Base-by-base conservation (phyloP, 805 yeast genomes). In the Barnettozyma sucrosica region DNA sequence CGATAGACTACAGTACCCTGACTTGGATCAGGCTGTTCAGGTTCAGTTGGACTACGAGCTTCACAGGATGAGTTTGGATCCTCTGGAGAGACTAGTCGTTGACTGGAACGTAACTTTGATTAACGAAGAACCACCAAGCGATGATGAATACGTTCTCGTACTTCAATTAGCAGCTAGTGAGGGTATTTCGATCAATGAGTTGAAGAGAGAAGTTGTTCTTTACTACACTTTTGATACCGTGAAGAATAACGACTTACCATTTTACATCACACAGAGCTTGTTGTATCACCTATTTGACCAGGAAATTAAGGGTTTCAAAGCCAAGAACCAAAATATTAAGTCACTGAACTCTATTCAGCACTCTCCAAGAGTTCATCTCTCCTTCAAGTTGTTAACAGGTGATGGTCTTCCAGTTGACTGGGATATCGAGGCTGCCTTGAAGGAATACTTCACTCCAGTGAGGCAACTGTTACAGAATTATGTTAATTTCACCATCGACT, bases 301-400 rank as follows among this genome's bases (percentile, higher is more conserved):
- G 9, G 83, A 78, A 46, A 51, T 70, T 43, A 59, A 59, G 11
- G 48, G 62, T 24, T 57, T 71, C 40, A 49, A 44, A 38, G 44
- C 33, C 8, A 45, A 45, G 18, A 50, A 48, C 7, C 54, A 51
- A 41, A 44, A 53, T 11, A 20, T 3, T 1, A 56, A 54, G 38
- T 50, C 58, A 19, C 57, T 63, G 47, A 59, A 51, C n/a, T 59
- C 71, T 0, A 55, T 70, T 18, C 55, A 63, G 9, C 69, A 71
- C 50, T 61, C 85, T 2, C 82, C 92, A 4, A 68, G 76, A 30
- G 81, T 84, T 53, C 93, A 88, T 59, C 57, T 92, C n/a, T 81
- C 89, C 3, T 74, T 89, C 51, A 83, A 89, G 20, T 69, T 90
- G 48, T 67, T 90, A 44, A 76, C 79, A 23, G 96, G 93, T 43